Percentiles rank a stretch among this genome's conserved stretches.
phyloP scores from a whole-genome alignment of 306 rosid genomes.

The Prunus salicina region DNA sequence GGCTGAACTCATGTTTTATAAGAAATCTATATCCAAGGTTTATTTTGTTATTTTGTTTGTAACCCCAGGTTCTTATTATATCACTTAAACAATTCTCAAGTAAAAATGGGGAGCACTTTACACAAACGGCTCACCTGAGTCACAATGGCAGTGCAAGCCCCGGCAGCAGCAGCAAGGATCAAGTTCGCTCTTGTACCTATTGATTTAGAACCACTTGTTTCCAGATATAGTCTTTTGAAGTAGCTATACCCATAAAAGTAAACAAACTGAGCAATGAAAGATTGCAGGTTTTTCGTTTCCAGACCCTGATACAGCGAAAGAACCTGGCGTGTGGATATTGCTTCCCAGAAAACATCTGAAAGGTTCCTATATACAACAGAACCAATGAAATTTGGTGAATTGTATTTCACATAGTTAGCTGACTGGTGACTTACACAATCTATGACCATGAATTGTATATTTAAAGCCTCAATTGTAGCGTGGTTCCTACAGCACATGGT shows the following conservation, averaged over 20 bases:
- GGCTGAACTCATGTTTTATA: neutral
- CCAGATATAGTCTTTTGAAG: conserved; percentile 78
- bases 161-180: conserved; percentile 94
- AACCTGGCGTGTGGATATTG: conserved; percentile 65
- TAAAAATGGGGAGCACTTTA: neutral
- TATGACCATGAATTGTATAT: too few relatives aligned
- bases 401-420: neutral
- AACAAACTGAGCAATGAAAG: conserved; percentile 87
- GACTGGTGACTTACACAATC: neutral
- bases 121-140: conserved; percentile 73
- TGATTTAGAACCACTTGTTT: conserved; percentile 65
- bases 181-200: conserved; percentile 85
- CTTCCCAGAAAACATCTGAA: conserved; percentile 89
- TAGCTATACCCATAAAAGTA: conserved; percentile 98
- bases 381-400: conserved; percentile 6
- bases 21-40: neutral
- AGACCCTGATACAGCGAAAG: conserved; percentile 95
- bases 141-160: conserved; percentile 85
- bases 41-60: neutral
- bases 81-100: neutral
- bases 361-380: conserved; percentile 62
- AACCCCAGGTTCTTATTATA: neutral
- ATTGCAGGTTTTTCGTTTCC: conserved; percentile 88
- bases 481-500: too few relatives aligned
- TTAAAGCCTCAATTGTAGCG: too few relatives aligned